These are phyloP conservation scores for Clonostachys byssicola DNA, from an alignment of 2,329 filamentous ascomycete species.

Conservation along the genomic window DNA sequence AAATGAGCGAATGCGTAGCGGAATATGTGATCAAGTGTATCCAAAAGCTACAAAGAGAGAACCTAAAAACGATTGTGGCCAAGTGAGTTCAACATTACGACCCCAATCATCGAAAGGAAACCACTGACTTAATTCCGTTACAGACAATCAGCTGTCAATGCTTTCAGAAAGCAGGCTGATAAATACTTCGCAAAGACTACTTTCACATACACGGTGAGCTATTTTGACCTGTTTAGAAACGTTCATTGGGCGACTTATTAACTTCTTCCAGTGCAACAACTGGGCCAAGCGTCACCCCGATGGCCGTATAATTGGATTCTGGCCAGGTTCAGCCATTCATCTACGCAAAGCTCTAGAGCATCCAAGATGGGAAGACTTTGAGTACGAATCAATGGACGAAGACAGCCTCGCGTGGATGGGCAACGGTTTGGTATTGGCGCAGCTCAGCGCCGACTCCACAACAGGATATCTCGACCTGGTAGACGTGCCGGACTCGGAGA, in stretches of 20 bases:
- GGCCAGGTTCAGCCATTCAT: slow-evolving; percentile 1
- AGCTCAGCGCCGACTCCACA: background rate
- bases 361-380: background rate
- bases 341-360: background rate
- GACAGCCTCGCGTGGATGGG: background rate
- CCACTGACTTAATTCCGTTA: too few relatives aligned
- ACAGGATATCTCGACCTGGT: background rate
- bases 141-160: slow-evolving; percentile 7
- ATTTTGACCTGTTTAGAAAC: too few relatives aligned
- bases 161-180: slow-evolving; percentile 43
- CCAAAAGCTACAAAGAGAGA: slow-evolving; percentile 35
- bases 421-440: background rate
- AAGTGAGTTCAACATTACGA: slow-evolving; percentile 7
- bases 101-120: too few relatives aligned
- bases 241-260: too few relatives aligned
- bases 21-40: slow-evolving; percentile 44
- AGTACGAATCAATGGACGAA: background rate
- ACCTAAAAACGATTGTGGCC: slow-evolving; percentile 32
- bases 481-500: background rate
- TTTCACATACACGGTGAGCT: background rate
- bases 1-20: slow-evolving; percentile 46
- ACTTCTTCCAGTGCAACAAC: background rate
- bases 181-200: slow-evolving; percentile 46
- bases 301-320: background rate
- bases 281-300: background rate